Evolutionary conservation across 164 flowering plant species (phyloP), one percentile per base, ranked within the genome.

Genomic region (grape (Vitis vinifera)): DNA sequence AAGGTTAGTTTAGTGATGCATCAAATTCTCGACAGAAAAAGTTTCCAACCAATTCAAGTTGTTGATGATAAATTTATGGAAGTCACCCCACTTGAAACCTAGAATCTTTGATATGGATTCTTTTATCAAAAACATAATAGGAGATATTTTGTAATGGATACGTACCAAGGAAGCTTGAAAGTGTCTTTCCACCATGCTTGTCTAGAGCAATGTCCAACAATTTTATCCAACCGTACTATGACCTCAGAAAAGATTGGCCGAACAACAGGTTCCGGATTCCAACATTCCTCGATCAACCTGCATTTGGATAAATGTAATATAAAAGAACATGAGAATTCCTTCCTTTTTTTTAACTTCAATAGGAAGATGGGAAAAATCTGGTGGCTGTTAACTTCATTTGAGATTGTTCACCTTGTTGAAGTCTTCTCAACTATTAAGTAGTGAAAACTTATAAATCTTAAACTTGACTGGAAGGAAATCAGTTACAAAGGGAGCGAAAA

Each of bases 101-200:
- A 37, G 44, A 37, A 37, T 37, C 44, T 37, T 6, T 37, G 44
- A 37, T 37, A 37, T 37, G 44, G 44, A 37, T 37, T 37, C 27
- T 23, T 23, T 0, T 23, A 23, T 23, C 27, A 23, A 37, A 37
- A 37, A 37, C 44, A 37, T 37, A 37, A 4, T 37, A 37, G 44
- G 44, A 37, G 44, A 37, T 37, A 37, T 37, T 60, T 29, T 51
- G 55, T 17, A 66, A 63, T 48, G 62, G 55, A 73, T 59, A 53
- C 77, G 65, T 82, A 93, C 99, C 99, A 96, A 10, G 97, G 97
- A 71, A 96, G 89, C 85, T 91, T 93, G 70, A 96, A 93, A 65
- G 98, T 82, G 76, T 93, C 95, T 82, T 96, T 96, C 99, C 96
- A 93, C 97, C 97, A 87, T 56, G 97, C 98, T 7, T 91, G 93